Conservation (phyloP, 208 protist genomes). For the Trypanosoma congolense region DNA sequence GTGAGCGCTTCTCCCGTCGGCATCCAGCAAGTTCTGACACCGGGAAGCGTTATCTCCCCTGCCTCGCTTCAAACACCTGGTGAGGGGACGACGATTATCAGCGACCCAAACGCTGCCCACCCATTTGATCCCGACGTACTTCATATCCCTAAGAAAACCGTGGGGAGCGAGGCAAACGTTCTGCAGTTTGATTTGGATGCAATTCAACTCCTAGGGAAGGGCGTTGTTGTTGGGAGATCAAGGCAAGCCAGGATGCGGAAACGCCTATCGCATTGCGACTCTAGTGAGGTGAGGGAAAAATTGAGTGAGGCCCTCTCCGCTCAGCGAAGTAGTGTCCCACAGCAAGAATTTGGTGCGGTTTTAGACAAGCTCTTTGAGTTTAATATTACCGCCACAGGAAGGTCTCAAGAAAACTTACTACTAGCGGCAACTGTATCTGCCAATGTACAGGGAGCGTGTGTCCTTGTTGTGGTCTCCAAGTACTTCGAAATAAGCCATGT, state of each 20-base stretch:
- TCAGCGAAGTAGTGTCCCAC: constrained; percentile 9
- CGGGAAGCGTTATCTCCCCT: constrained; percentile 53
- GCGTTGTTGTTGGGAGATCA: constrained; percentile 68
- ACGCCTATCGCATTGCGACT: constrained; percentile 40
- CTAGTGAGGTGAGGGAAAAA: constrained; percentile 36
- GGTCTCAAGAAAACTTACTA: constrained; percentile 36
- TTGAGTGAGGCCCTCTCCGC: constrained; percentile 30
- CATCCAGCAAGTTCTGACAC: constrained; percentile 26
- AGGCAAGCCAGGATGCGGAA: constrained; percentile 64
- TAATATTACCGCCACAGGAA: constrained; percentile 46
- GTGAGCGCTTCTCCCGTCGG: constrained; percentile 55
- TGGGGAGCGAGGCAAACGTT: constrained; percentile 36
- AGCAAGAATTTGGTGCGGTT: constrained; percentile 16
- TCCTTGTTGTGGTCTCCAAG: constrained; percentile 79
- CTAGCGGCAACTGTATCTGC: constrained; percentile 37
- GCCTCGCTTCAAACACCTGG: constrained; percentile 29
- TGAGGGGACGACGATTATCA: constrained; percentile 29
- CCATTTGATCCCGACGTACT: constrained; percentile 25
- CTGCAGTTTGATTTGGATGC: constrained; percentile 84
- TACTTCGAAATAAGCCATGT: constrained; percentile 65
- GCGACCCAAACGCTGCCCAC: constrained; percentile 30
- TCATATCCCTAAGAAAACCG: constrained; percentile 2
- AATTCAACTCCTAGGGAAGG: constrained; percentile 76
- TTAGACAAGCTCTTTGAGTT: constrained; percentile 21
- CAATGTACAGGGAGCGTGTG: constrained; percentile 21